phyloP scores from a whole-genome alignment of 805 yeast genomes.

The Ogataea pini region DNA sequence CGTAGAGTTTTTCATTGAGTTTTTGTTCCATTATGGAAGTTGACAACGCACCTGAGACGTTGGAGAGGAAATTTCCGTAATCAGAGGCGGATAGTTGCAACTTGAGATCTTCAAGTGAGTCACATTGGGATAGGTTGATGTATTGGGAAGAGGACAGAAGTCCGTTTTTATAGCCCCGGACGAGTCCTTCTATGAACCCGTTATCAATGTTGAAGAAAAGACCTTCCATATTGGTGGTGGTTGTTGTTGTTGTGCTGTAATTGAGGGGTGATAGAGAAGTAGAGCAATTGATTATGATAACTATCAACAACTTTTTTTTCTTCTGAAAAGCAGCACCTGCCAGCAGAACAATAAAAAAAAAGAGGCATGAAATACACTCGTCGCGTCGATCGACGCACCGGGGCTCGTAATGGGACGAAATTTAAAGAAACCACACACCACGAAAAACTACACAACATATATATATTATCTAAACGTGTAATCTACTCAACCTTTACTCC shows the following conservation, averaged over 20 bases:
- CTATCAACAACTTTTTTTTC: slow-evolving; percentile 1
- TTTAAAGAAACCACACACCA: neutral
- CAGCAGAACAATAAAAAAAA: neutral
- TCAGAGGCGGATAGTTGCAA: slow-evolving; percentile 94
- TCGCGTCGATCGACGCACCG: slow-evolving; percentile 12
- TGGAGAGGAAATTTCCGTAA: slow-evolving; percentile 86
- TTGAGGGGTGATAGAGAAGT: neutral
- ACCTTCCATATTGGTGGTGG: slow-evolving; percentile 70
- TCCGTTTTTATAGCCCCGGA: slow-evolving; percentile 91
- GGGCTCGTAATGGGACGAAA: slow-evolving; percentile 11
- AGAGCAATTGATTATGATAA: neutral
- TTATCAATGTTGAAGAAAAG: slow-evolving; percentile 83
- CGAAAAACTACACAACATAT: neutral
- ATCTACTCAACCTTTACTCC: neutral
- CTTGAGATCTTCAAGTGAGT: slow-evolving; percentile 88
- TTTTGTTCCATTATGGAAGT: slow-evolving; percentile 84
- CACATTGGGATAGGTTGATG: slow-evolving; percentile 93
- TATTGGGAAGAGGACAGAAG: slow-evolving; percentile 77
- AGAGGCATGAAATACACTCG: neutral
- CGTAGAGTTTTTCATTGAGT: slow-evolving; percentile 70
- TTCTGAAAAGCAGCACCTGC: neutral
- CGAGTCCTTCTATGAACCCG: slow-evolving; percentile 93
- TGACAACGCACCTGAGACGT: slow-evolving; percentile 78
- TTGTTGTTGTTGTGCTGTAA: too few relatives aligned
- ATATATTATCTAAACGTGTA: neutral